Evolutionary conservation across 306 rosid genomes (phyloP).

Genomic region (Rosa persica): DNA sequence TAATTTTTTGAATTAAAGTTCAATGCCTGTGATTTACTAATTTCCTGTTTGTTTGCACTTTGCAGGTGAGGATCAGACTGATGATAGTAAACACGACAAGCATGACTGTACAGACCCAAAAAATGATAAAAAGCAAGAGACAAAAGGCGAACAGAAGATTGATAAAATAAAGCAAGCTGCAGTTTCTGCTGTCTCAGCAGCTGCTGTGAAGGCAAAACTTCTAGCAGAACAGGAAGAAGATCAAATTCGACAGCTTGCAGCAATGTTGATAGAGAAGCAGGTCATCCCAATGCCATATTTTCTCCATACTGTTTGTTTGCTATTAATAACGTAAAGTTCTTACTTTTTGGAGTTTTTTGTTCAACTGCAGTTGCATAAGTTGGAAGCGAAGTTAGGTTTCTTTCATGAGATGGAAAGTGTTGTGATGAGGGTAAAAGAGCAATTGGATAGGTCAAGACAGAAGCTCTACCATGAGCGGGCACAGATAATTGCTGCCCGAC

Average conservation of each 20-base stretch:
- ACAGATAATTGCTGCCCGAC: conserved; percentile 73
- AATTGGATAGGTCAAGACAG: conserved; percentile 79
- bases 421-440: conserved; percentile 74
- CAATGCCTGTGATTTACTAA: conserved; percentile 2
- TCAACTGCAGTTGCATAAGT: conserved; percentile 70
- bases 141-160: conserved; percentile 41
- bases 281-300: conserved; percentile 37
- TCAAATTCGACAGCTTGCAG: conserved; percentile 68
- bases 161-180: conserved; percentile 77
- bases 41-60: conserved; percentile 18
- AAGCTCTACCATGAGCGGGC: conserved; percentile 93
- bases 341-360: conserved; percentile 23
- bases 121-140: conserved; percentile 7
- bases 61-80: conserved; percentile 49
- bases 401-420: conserved; percentile 72
- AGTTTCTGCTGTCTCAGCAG: conserved; percentile 73
- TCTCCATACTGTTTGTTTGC: conserved; percentile 6
- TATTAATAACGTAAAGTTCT: background rate
- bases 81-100: conserved; percentile 42
- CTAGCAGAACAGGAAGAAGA: conserved; percentile 89
- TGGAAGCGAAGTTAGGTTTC: conserved; percentile 74
- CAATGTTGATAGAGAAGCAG: conserved; percentile 79
- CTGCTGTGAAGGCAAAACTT: conserved; percentile 83
- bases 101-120: conserved; percentile 12
- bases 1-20: background rate